A percentile compares a stretch with the other conserved stretches of the same genome.
Evolutionary conservation across 345 rosid species (phyloP).

Genomic region (Eucalyptus erythrocorys): DNA sequence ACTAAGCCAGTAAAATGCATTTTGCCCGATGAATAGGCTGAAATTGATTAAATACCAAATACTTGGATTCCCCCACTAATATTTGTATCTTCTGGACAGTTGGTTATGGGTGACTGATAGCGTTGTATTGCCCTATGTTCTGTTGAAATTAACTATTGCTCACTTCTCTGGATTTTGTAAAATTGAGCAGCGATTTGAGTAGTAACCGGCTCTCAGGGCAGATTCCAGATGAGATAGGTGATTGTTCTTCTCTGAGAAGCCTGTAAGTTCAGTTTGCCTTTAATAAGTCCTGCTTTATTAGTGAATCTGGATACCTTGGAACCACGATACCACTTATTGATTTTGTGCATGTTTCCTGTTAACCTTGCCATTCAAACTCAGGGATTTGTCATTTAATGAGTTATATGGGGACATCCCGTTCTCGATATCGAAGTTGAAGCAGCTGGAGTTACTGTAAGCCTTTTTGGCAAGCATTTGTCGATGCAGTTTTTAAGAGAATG

Average conservation of each 20-base stretch:
- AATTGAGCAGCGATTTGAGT: conserved; percentile 47
- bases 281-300: background rate
- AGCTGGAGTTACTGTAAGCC: conserved; percentile 70
- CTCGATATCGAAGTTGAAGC: conserved; percentile 81
- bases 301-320: background rate
- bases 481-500: background rate
- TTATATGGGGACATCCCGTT: conserved; percentile 89
- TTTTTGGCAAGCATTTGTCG: background rate
- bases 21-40: background rate
- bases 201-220: conserved; percentile 81
- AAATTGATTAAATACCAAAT: background rate
- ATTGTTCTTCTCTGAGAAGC: conserved; percentile 61
- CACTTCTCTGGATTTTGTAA: background rate
- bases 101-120: background rate
- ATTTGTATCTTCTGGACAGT: background rate
- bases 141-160: background rate
- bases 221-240: conserved; percentile 97
- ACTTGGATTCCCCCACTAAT: background rate
- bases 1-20: background rate
- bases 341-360: background rate
- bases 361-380: conserved; percentile 1
- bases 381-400: conserved; percentile 85
- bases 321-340: background rate
- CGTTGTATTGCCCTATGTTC: background rate
- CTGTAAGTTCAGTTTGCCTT: conserved; percentile 36